These are phyloP conservation scores for Quercus lobata DNA, from an alignment of 331 rosid species.

Conservation along the genomic window DNA sequence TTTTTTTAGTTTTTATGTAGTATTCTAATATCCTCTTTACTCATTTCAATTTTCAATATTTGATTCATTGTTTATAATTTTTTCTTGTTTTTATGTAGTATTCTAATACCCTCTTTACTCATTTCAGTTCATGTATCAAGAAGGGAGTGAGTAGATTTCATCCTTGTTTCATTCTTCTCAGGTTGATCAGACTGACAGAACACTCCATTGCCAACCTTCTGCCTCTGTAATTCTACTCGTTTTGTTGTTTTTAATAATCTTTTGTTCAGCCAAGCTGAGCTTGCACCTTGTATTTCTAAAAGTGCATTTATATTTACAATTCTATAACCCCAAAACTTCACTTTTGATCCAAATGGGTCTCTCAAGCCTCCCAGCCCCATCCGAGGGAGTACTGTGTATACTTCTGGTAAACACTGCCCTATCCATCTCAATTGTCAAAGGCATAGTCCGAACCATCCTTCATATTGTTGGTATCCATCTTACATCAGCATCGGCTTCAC, in stretches of 20 bases:
- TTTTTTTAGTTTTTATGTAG: neutral
- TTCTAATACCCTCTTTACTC: constrained; percentile 33
- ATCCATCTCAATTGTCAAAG: constrained; percentile 73
- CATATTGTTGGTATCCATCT: constrained; percentile 61
- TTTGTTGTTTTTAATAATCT: neutral
- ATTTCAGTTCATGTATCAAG: constrained; percentile 36
- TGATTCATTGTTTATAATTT: constrained; percentile 4
- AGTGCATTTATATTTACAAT: neutral
- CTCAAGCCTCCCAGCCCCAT: constrained; percentile 90
- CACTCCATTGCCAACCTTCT: neutral
- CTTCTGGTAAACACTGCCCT: constrained; percentile 69
- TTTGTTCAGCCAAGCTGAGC: neutral
- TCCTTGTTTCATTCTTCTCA: neutral
- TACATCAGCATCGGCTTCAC: constrained; percentile 37
- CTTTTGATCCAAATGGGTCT: constrained; percentile 66
- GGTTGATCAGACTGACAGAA: neutral
- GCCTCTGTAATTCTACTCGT: neutral
- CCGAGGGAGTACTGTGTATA: constrained; percentile 77
- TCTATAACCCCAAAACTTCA: neutral
- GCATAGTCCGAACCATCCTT: constrained; percentile 67
- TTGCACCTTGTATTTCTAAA: neutral
- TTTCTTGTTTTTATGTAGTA: neutral
- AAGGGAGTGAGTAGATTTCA: constrained; percentile 13
- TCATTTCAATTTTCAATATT: neutral
- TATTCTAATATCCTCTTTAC: constrained; percentile 27